Percentiles rank a stretch among this genome's conserved stretches.
phyloP scores from a whole-genome alignment of 345 rosid species.

The Turritis glabra region DNA sequence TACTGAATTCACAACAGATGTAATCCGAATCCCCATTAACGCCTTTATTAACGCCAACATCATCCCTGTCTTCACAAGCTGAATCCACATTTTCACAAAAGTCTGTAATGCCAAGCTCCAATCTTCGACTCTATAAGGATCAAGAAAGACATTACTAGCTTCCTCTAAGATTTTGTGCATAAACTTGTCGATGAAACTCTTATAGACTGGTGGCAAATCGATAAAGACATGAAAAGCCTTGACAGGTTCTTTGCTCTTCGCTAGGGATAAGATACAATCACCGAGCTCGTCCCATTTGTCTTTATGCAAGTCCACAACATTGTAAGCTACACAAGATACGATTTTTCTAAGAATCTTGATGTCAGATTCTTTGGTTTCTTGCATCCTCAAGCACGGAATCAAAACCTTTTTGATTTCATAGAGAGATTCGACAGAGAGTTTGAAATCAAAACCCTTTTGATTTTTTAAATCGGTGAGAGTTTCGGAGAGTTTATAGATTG shows the following conservation, averaged over 20 bases:
- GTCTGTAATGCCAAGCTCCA: slow-evolving; percentile 17
- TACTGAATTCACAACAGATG: background rate
- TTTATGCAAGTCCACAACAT: background rate
- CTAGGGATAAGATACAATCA: background rate
- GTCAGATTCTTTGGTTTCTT: slow-evolving; percentile 1
- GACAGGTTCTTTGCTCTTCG: background rate
- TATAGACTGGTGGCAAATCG: background rate
- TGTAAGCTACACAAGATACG: background rate
- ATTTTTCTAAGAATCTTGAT: background rate
- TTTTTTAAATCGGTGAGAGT: background rate
- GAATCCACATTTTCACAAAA: background rate
- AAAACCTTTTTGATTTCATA: background rate
- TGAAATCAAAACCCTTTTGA: background rate
- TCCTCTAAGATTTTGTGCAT: background rate
- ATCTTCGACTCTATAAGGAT: background rate
- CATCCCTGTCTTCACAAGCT: background rate
- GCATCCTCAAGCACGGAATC: background rate
- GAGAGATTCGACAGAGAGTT: background rate
- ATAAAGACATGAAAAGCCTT: background rate
- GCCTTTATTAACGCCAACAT: background rate
- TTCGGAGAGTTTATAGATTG: background rate
- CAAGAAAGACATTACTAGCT: background rate
- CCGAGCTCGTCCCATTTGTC: slow-evolving; percentile 8
- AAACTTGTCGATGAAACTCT: background rate
- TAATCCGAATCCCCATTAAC: background rate